Evolutionary conservation across 208 protist species (phyloP), one percentile per base, ranked within the genome.

Genomic region (Trichomonas gallinae): DNA sequence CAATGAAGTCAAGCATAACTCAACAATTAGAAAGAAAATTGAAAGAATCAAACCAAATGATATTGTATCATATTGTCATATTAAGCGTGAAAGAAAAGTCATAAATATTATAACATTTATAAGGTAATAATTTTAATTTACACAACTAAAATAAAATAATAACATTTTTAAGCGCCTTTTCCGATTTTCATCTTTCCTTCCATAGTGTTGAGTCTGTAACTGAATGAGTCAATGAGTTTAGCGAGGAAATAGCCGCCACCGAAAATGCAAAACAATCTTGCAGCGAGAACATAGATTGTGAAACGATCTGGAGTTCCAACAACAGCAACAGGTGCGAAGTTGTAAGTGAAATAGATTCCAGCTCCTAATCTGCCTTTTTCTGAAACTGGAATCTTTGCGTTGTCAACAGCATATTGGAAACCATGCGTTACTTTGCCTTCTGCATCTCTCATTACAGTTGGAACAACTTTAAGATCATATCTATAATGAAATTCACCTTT

Each of bases 141-240:
- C 6, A 72, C 58, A 72, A 72, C 26, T n/a, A n/a, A n/a, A 72
- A 72, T 72, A 72, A 72, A 72, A 17, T 4, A 17, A n/a, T n/a
- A n/a, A n/a, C n/a, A n/a, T n/a, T n/a, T 38, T 93, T 93, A 93
- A 17, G 42, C 87, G 15, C 40, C 87, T 36, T 93, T 93, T 17
- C 87, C 87, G 15, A 93, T 93, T 26, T 44, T 42, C 40, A 58
- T 93, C 45, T 93, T 93, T 9, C 87, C 87, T 93, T 93, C 87
- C 11, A 93, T 34, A 2, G 87, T 93, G 38, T 93, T 48, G 0
- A 93, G 17, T 93, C 87, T 93, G 31, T 93, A 93, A 2, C 87
- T 44, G 26, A 93, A 93, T 93, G 87, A 93, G 34, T 93, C 87
- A 26, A 93, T 93, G 0, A 93, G 26, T 17, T 31, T 34, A 21